Percentiles rank a stretch among this genome's conserved stretches.
Conservation (phyloP, 352 stramenopile species). For the Phytophthora palmivora region DNA sequence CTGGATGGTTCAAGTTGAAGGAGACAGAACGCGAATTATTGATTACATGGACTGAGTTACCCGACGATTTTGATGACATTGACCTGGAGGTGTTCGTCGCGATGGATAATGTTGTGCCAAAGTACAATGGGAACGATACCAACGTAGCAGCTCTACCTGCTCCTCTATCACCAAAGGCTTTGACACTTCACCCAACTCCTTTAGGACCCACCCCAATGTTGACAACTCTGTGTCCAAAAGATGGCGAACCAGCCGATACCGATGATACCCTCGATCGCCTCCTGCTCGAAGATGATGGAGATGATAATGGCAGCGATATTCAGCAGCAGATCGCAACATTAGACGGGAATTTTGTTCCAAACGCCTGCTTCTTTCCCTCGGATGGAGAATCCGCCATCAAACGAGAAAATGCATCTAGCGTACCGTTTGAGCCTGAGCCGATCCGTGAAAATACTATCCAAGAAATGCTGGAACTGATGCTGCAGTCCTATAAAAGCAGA, state of each 20-base stretch:
- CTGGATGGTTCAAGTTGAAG: conserved; percentile 35
- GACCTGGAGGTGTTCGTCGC: conserved; percentile 19
- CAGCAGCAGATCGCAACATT: neutral
- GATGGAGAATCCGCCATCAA: neutral
- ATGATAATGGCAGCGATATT: neutral
- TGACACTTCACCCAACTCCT: neutral
- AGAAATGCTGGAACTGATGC: neutral
- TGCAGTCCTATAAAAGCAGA: conserved; percentile 2
- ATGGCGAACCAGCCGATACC: conserved; percentile 5
- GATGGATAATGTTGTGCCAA: conserved; percentile 8
- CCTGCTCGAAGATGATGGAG: conserved; percentile 25
- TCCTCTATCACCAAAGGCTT: conserved; percentile 1
- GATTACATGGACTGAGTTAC: conserved; percentile 20
- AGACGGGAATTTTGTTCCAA: neutral
- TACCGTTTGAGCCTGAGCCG: conserved; percentile 2
- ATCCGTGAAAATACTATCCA: neutral
- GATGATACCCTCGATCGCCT: conserved; percentile 20
- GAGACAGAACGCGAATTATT: conserved; percentile 18
- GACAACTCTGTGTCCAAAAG: conserved; percentile 4
- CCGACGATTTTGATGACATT: conserved; percentile 33
- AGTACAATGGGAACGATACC: neutral
- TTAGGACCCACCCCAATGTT: neutral
- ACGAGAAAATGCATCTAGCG: neutral
- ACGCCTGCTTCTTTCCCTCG: neutral
- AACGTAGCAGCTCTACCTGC: neutral